A percentile compares a stretch with the other conserved stretches of the same genome.
Conservation (phyloP, 164 flowering plant genomes). For the Kalanchoe fedtschenkoi region DNA sequence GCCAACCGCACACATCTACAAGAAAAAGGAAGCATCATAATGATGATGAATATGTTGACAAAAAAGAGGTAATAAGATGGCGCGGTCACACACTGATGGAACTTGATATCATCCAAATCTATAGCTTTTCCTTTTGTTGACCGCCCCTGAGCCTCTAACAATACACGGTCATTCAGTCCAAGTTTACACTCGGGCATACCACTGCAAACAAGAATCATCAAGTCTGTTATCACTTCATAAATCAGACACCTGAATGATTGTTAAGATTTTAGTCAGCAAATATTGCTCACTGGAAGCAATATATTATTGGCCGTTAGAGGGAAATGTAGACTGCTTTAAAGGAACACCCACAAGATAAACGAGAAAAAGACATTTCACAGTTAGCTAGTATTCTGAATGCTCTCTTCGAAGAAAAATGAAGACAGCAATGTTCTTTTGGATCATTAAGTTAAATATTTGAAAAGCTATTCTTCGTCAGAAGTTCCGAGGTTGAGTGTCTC, state of each 20-base stretch:
- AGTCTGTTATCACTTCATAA: neutral
- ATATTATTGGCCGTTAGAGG: neutral
- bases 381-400: neutral
- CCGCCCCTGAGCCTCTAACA: conserved; percentile 93
- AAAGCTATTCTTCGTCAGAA: too few relatives aligned
- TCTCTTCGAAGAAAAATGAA: neutral
- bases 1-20: conserved; percentile 94
- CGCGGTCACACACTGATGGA: conserved; percentile 74
- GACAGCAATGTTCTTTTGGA: neutral
- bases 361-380: neutral
- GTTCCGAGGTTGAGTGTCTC: neutral
- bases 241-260: neutral
- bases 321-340: neutral
- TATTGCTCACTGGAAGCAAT: neutral
- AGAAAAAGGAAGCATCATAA: neutral
- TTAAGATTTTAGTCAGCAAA: neutral
- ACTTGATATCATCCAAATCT: conserved; percentile 94
- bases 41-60: neutral
- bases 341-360: neutral
- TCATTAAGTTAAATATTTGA: too few relatives aligned
- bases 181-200: conserved; percentile 99
- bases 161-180: conserved; percentile 87
- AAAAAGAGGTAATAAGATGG: neutral
- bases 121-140: conserved; percentile 95
- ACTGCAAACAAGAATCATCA: conserved; percentile 35